Base-by-base conservation (phyloP, 2,329 filamentous ascomycete species). In the Domatiomyces catenatus region DNA sequence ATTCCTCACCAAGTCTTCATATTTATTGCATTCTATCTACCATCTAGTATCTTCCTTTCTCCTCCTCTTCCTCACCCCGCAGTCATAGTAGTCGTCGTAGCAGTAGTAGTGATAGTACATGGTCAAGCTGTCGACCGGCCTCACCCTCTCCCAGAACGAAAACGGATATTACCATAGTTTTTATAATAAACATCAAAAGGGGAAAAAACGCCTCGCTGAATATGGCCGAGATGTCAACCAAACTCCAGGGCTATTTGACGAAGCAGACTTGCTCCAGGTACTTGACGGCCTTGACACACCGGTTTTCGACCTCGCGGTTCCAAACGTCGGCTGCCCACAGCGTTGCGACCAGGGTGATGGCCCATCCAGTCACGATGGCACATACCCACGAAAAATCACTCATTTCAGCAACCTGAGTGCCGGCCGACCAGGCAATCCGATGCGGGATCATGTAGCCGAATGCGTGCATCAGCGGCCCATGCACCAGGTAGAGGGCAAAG, bases 241-340 rank as follows among this genome's bases (percentile, higher is more conserved):
- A 39, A 39, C 32, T 39, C 10, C 10, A 3, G 22, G 22, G 22
- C 12, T 39, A 39, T 39, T 15, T 39, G 32, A 15, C 32, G 44
- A 60, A 58, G 47, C 55, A 56, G 3, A 55, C 17, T 10, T 51
- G 50, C 45, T 60, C 58, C 46, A 57, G 47, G 43, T 52, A 56
- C 52, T 58, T 60, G 10, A 57, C 55, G 12, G 47, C 42, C 48
- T 58, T 56, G 42, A 55, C 54, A 48, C 58, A 58, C 17, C 56
- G 44, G 18, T 54, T 50, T 43, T 60, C 58, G 5, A 60, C 55
- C 48, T 60, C 58, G 24, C 56, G 47, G 6, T 48, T 52, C 58
- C 56, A 80, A 2, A 81, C 51, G 61, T 81, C 78, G 1, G 74
- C 73, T 4, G 70, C 67, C 71, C 76, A 80, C 5, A 80, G 66